Evolutionary conservation across 192 early-diverging fungal species (phyloP), one percentile per base, ranked within the genome.

Genomic region (Coemansia sp.): DNA sequence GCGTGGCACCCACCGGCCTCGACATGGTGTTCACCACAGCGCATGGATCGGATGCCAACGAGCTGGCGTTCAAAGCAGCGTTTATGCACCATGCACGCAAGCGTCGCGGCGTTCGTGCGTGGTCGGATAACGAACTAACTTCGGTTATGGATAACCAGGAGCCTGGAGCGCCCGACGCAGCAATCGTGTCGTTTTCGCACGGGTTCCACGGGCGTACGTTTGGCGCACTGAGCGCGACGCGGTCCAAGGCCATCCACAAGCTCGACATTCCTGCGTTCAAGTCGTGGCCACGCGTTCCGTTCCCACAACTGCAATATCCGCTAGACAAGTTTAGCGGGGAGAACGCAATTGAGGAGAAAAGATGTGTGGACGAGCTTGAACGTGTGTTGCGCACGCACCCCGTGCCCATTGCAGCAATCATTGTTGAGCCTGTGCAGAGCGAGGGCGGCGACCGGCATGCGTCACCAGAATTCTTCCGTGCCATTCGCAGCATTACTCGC

Each of bases 41-140:
- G 81, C 87, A 87, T 60, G 89, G 89, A 2, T 87, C 88, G n/a
- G 87, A 87, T 66, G 86, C 87, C 55, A 91, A 91, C 57, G 89
- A 91, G 66, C 82, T 86, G 39, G 89, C 89, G 1, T 91, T 83
- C 77, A 91, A 91, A 73, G 85, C 88, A 5, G 89, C 89, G 19
- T 87, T 91, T 57, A 87, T 91, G 82, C 83, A 87, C 60, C 76
- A 87, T 53, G 83, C 83, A 51, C 68, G 69, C 55, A 70, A 77
- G n/a, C 59, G 66, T 25, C 75, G 89, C 41, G 85, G 86, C 7
- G 57, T 48, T 4, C 55, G 71, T 0, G 69, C 43, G 39, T 65
- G 59, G 50, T 62, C 67, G 5, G 37, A 57, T 24, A 65, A 82
- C 14, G 87, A 89, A 17, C 58, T 87, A 3, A 32, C 21, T 10